Conservation (phyloP, 495 filamentous ascomycete genomes). For the Podospora australis region DNA sequence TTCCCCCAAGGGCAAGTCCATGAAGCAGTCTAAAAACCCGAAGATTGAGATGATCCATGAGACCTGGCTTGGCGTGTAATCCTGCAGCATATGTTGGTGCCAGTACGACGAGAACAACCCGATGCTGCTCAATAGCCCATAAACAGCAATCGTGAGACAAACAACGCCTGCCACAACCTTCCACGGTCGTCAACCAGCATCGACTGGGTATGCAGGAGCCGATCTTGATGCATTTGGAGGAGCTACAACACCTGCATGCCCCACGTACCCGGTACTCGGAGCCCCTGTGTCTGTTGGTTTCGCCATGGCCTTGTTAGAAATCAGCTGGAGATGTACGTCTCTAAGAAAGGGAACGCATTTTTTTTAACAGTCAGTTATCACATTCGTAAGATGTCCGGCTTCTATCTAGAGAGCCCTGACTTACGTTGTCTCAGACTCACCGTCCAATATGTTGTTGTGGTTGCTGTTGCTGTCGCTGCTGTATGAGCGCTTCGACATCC, state of each 20-base stretch:
- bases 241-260: constrained; percentile 1
- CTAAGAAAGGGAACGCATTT: background rate
- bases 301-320: background rate
- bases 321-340: background rate
- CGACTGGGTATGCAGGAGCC: background rate
- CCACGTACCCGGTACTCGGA: constrained; percentile 13
- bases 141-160: constrained; percentile 19
- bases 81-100: constrained; percentile 15
- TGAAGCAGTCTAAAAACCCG: constrained; percentile 23
- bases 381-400: background rate
- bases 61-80: constrained; percentile 11
- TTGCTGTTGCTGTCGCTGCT: no score
- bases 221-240: background rate
- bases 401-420: no score
- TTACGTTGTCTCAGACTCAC: no score
- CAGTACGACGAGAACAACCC: constrained; percentile 27
- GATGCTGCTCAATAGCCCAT: constrained; percentile 25
- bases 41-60: constrained; percentile 30
- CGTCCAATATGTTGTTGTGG: no score
- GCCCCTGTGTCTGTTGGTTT: background rate
- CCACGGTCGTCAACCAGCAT: constrained; percentile 19
- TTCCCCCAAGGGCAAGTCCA: constrained; percentile 14
- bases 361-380: background rate
- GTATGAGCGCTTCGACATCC: no score
- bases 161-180: constrained; percentile 24